These are phyloP conservation scores for Cryptosporidium parvum DNA, from an alignment of 169 alveolate species.

Conservation along the genomic window DNA sequence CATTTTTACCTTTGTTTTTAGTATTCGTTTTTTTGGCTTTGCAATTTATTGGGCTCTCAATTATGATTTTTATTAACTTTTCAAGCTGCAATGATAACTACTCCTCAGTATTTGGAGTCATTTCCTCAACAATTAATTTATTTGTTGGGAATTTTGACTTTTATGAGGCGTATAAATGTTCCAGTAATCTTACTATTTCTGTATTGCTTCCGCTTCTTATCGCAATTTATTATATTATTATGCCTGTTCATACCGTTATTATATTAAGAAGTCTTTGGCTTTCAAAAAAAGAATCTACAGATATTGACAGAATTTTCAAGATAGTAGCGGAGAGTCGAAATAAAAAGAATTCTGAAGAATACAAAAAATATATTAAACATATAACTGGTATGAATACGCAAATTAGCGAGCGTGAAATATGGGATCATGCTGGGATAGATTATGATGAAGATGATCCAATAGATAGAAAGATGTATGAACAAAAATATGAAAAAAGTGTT, in stretches of 20 bases:
- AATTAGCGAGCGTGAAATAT: constrained; percentile 56
- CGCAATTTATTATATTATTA: constrained; percentile 28
- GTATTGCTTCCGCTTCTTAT: constrained; percentile 41
- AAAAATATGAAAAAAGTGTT: constrained; percentile 6
- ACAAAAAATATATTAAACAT: constrained; percentile 38
- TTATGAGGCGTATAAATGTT: constrained; percentile 25
- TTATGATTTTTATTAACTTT: constrained; percentile 38
- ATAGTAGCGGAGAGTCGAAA: constrained; percentile 41
- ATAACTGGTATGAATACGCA: constrained; percentile 36
- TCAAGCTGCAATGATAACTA: constrained; percentile 41
- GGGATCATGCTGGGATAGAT: constrained; percentile 73
- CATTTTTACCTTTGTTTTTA: constrained; percentile 17
- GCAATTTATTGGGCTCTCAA: constrained; percentile 33
- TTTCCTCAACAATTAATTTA: constrained; percentile 5
- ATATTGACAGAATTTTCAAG: constrained; percentile 31
- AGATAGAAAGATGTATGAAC: constrained; percentile 42
- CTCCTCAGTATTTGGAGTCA: background rate
- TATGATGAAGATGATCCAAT: constrained; percentile 68
- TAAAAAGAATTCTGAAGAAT: constrained; percentile 21
- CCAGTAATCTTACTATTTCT: constrained; percentile 8
- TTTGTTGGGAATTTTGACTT: constrained; percentile 59
- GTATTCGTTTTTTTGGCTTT: constrained; percentile 16
- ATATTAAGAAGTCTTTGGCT: constrained; percentile 71
- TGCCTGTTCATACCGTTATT: constrained; percentile 39
- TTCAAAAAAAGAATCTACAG: constrained; percentile 59